phyloP scores from a whole-genome alignment of 2,329 filamentous ascomycete species.

The Venturia pyrina region DNA sequence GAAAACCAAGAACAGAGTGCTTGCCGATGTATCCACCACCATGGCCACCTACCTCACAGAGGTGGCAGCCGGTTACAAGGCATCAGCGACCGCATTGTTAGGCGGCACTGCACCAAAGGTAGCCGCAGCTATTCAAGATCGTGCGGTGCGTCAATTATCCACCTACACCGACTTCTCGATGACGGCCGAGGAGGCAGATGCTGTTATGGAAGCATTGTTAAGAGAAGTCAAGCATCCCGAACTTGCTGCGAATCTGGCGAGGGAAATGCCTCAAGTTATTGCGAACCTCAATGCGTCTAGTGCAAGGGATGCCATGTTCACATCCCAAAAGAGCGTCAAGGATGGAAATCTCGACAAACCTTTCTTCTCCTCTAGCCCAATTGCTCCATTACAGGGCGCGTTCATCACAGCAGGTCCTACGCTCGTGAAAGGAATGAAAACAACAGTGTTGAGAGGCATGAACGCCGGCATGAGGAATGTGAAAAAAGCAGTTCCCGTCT shows the following conservation, averaged over 20 bases:
- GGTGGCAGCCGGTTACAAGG: not conserved
- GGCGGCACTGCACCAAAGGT: not conserved
- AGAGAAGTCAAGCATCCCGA: not conserved
- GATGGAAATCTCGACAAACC: not conserved
- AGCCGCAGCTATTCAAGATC: not conserved
- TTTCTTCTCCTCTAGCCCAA: not conserved
- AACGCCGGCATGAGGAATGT: not conserved
- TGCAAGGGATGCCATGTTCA: not conserved
- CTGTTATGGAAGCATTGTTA: not conserved
- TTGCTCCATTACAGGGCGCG: not conserved
- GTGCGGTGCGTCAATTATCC: not conserved
- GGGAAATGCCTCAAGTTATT: not conserved
- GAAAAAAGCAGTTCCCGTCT: not conserved
- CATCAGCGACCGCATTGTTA: not conserved
- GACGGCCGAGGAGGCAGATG: not conserved
- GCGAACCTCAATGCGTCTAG: not conserved
- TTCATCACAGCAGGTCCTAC: not conserved
- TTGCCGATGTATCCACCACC: not conserved
- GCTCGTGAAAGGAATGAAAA: not conserved
- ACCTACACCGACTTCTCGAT: not conserved
- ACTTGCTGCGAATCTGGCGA: not conserved
- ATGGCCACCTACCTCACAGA: not conserved
- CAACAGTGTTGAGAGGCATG: not conserved
- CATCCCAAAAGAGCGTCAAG: not conserved
- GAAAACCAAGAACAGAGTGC: not conserved